Evolutionary conservation across 2,329 filamentous ascomycete species (phyloP).

Genomic region (Clarireedia hainanense): DNA sequence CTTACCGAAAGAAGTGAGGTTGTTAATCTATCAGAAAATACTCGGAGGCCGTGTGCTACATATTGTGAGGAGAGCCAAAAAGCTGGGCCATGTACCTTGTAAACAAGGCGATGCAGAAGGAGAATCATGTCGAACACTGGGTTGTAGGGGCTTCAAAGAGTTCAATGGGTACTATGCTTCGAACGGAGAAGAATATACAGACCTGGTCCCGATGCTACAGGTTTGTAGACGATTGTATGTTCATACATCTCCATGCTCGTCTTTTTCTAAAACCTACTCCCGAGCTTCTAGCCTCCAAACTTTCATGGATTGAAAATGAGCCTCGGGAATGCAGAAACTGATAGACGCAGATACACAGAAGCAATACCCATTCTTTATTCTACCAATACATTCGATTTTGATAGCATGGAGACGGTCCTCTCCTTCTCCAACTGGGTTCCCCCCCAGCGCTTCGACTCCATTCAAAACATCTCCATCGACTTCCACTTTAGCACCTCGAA

Average conservation of each 20-base stretch:
- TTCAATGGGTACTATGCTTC: background rate
- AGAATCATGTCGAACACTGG: conserved; percentile 8
- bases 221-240: conserved; percentile 21
- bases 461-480: conserved; percentile 11
- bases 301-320: no score
- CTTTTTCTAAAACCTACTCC: background rate
- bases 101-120: background rate
- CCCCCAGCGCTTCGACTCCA: conserved; percentile 20
- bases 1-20: background rate
- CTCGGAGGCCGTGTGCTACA: conserved; percentile 14
- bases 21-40: conserved; percentile 15
- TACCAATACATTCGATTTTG: conserved; percentile 22
- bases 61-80: conserved; percentile 12
- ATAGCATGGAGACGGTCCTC: conserved; percentile 18
- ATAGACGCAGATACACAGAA: conserved; percentile 17
- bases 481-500: background rate
- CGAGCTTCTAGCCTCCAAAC: background rate
- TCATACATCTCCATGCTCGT: background rate
- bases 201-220: conserved; percentile 14
- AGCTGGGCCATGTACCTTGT: conserved; percentile 14
- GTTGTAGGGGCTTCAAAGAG: conserved; percentile 17
- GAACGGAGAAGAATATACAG: conserved; percentile 6
- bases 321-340: background rate
- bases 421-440: conserved; percentile 16
- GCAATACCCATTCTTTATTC: conserved; percentile 20